These are phyloP conservation scores for Acacia pycnantha DNA, from an alignment of 331 rosid genomes.

Conservation along the genomic window DNA sequence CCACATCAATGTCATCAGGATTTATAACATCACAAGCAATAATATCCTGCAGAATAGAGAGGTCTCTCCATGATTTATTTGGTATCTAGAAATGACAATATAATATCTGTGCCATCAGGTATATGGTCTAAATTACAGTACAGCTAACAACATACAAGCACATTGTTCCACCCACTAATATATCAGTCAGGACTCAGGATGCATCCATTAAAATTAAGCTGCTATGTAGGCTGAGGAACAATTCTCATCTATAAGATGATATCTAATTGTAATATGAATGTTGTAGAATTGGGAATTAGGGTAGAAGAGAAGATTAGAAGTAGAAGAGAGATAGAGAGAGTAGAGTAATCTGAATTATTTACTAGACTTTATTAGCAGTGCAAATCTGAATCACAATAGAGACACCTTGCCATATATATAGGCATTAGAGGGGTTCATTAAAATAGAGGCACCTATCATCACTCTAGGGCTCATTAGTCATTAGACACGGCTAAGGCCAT, in stretches of 20 bases:
- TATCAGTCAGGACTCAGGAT: not conserved
- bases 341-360: no score
- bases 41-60: constrained; percentile 63
- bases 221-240: not conserved
- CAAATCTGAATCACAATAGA: no score
- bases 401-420: no score
- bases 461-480: no score
- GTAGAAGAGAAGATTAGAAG: no score
- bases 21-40: constrained; percentile 96
- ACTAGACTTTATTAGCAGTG: no score
- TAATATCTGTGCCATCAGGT: not conserved
- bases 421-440: no score
- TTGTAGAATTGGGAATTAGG: no score
- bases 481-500: no score
- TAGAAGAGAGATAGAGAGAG: no score
- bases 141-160: not conserved
- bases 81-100: not conserved
- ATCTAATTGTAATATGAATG: no score
- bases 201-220: not conserved
- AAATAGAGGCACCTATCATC: no score
- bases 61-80: not conserved
- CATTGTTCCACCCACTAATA: not conserved
- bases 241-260: not conserved
- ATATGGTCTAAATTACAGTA: not conserved
- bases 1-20: constrained; percentile 89